A percentile compares a stretch with the other conserved stretches of the same genome.
These are phyloP conservation scores for Stachybotrys elegans DNA, from an alignment of 2,329 filamentous ascomycete genomes.

Conservation along the genomic window DNA sequence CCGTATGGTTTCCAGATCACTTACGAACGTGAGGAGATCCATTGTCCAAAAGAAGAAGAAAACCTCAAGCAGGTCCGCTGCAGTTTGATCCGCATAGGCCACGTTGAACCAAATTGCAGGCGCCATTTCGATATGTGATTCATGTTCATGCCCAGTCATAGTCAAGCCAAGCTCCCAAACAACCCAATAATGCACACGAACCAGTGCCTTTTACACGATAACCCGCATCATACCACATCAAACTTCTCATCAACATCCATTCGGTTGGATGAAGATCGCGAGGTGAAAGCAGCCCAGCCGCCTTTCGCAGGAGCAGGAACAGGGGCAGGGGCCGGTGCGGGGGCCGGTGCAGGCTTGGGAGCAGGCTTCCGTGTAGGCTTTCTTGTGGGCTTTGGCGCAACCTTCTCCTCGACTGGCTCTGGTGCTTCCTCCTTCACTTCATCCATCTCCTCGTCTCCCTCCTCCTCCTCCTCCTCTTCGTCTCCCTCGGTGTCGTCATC, in stretches of 20 bases:
- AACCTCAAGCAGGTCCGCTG: no score
- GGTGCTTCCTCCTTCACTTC: conserved; percentile 21
- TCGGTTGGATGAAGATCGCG: conserved; percentile 16
- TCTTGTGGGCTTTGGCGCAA: conserved; percentile 9
- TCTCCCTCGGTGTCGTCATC: conserved; percentile 38
- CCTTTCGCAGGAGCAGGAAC: conserved; percentile 7
- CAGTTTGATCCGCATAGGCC: no score
- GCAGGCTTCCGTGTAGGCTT: conserved; percentile 8
- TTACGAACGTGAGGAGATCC: no score
- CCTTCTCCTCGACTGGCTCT: conserved; percentile 13
- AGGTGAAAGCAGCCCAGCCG: conserved; percentile 25
- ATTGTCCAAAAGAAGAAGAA: no score
- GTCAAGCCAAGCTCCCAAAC: not conserved
- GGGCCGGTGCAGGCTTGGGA: conserved; percentile 7
- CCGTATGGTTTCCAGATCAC: no score
- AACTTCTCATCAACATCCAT: conserved; percentile 28
- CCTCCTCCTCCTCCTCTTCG: conserved; percentile 33
- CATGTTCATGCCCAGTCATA: not conserved
- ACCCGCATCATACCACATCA: conserved; percentile 20
- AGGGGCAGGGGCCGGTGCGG: not conserved
- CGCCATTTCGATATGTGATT: not conserved
- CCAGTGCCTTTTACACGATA: not conserved
- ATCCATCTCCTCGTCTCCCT: conserved; percentile 28
- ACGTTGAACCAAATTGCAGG: no score
- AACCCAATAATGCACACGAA: not conserved